Base-by-base conservation (phyloP, 1,284 basidiomycete species). In the Pholiota adiposa region DNA sequence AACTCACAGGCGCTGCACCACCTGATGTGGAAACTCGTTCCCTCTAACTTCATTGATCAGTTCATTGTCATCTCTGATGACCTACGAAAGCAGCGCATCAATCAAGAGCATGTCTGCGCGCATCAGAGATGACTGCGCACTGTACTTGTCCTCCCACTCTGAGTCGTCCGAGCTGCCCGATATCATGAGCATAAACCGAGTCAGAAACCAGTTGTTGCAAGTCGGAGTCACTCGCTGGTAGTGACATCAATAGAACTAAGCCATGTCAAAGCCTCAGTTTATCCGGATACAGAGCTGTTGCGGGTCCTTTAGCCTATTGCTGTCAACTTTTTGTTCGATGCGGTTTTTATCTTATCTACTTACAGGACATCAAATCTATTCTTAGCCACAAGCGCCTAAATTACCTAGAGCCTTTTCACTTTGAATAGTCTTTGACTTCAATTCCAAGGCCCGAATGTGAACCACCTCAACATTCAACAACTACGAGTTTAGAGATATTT, bases 301-400 rank as follows among this genome's bases (percentile, higher is more conserved):
- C n/a, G n/a, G n/a, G n/a, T n/a, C n/a, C n/a, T n/a, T n/a, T n/a
- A n/a, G n/a, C n/a, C n/a, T n/a, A n/a, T n/a, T n/a, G n/a, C n/a
- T n/a, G n/a, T n/a, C n/a, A n/a, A n/a, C n/a, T n/a, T n/a, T n/a
- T 31, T 31, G 29, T 31, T 31, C 29, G 29, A 11, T n/a, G n/a
- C n/a, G n/a, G 43, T 25, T 41, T 23, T 46, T 46, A 46, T 46
- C 44, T 46, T 46, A 46, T 46, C 44, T 46, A 46, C n/a, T n/a
- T n/a, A n/a, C n/a, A 16, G 23, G 19, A 12, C 19, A 12, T n/a
- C 4, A 38, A 2, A 23, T n/a, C 44, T 46, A 46, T 46, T 46
- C 27, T 46, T 46, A 46, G 23, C 11, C 23, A 14, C 16, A 2
- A 29, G 44, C 44, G 44, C 44, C 23, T 46, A 46, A 46, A 46